Evolutionary conservation across 2,329 filamentous ascomycete species (phyloP), one percentile per base, ranked within the genome.

Genomic region (Metarhizium album): DNA sequence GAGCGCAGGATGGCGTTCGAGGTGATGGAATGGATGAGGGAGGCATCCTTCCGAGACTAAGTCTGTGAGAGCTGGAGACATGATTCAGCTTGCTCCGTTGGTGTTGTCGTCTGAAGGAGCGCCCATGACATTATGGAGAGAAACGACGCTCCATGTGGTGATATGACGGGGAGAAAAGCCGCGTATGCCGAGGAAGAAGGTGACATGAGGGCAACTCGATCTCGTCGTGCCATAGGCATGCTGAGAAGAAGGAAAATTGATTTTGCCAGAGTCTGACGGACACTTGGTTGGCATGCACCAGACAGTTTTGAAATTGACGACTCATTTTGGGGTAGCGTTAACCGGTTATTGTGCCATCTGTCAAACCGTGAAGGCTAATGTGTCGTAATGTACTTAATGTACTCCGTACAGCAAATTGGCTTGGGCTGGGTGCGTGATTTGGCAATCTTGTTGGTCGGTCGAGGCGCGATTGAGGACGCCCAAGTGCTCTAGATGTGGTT

Each of bases 1-100:
- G 74, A 90, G 64, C 76, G 89, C 53, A 74, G 90, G 54, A 71
- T 95, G 47, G 84, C 82, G 2, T 96, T 96, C 68, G 90, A 96
- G 70, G 82, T 96, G 55, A 79, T 86, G 50, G 90, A 96, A 68
- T 94, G 86, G 81, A 76, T 89, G 53, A 66, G 75, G 35, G 70
- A 66, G 18, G 72, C 70, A 4, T 68, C 62, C n/a, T 76, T 72
- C 49, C 67, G 61, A 48, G 64, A 67, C 23, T 60, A 53, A 35
- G 24, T 55, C 38, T 56, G 54, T 20, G 53, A 54, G 47, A 53
- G 50, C 22, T 56, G 60, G 56, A 55, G 58, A 18, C 50, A 29
- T 22, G 45, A 52, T 40, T 35, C 50, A 23, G 42, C 47, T 22
- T 53, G 48, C 38, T 51, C 33, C 11, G 9, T n/a, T 20, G n/a